A percentile compares a stretch with the other conserved stretches of the same genome.
Conservation (phyloP, 495 filamentous ascomycete species). For the Pyronema domesticum region DNA sequence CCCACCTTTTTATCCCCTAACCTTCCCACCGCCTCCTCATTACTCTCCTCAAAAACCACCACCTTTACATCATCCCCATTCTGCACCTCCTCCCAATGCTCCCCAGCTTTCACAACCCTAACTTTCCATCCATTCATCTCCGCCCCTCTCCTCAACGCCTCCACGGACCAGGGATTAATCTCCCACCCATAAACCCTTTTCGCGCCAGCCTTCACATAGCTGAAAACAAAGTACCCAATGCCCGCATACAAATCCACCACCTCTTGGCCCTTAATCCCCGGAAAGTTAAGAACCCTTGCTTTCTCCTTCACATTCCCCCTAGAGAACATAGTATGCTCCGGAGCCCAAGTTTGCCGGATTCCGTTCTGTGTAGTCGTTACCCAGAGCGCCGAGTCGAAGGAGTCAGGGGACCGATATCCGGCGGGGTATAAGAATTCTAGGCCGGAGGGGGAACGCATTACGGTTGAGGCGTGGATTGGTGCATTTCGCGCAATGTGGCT, state of each 20-base stretch:
- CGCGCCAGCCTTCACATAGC: slow-evolving; percentile 54
- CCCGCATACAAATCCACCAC: slow-evolving; percentile 79
- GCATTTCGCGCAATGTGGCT: slow-evolving; percentile 15
- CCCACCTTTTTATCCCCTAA: slow-evolving; percentile 26
- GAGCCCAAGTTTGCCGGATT: slow-evolving; percentile 72
- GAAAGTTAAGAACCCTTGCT: slow-evolving; percentile 39
- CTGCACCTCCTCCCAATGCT: slow-evolving; percentile 17
- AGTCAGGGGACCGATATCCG: slow-evolving; percentile 12
- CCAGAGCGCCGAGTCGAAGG: slow-evolving; percentile 56
- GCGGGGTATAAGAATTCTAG: slow-evolving; percentile 1
- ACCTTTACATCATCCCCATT: slow-evolving; percentile 25
- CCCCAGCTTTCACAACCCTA: slow-evolving; percentile 29
- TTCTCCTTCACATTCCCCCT: slow-evolving; percentile 84
- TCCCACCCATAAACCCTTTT: slow-evolving; percentile 67
- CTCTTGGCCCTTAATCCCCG: slow-evolving; percentile 24
- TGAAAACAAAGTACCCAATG: slow-evolving; percentile 83
- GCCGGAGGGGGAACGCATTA: slow-evolving; percentile 6
- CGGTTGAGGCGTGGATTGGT: slow-evolving; percentile 5
- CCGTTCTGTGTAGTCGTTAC: slow-evolving; percentile 55
- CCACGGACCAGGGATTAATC: slow-evolving; percentile 72
- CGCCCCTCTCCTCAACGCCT: slow-evolving; percentile 58
- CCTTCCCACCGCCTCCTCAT: slow-evolving; percentile 36
- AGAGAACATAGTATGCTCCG: slow-evolving; percentile 78
- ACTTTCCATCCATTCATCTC: slow-evolving; percentile 46
- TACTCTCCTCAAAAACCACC: slow-evolving; percentile 56